These are phyloP conservation scores for Suhomyces wounanorum DNA, from an alignment of 1,139 yeast genomes.

Conservation along the genomic window DNA sequence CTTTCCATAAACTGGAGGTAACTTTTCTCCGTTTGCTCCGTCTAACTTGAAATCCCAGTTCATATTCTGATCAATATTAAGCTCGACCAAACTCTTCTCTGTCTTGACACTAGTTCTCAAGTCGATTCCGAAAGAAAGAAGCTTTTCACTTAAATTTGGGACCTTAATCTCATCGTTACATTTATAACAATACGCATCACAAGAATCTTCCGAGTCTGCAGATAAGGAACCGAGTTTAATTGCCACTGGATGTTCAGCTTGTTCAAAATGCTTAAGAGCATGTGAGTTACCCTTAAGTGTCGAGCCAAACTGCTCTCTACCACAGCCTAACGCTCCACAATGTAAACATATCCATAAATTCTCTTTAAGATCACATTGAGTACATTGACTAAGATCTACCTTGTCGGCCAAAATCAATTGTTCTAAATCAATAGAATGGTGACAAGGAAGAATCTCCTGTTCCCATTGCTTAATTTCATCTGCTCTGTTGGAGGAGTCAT, in stretches of 20 bases:
- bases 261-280: constrained; percentile 69
- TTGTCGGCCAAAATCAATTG: constrained; percentile 30
- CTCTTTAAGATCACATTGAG: constrained; percentile 59
- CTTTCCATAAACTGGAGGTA: constrained; percentile 66
- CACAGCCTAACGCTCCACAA: constrained; percentile 91
- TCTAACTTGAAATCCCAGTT: constrained; percentile 91
- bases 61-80: constrained; percentile 88
- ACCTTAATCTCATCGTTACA: constrained; percentile 90
- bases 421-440: constrained; percentile 60
- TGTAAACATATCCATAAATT: constrained; percentile 89
- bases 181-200: constrained; percentile 83
- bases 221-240: constrained; percentile 89
- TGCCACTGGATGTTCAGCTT: constrained; percentile 71
- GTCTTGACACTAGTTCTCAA: constrained; percentile 58
- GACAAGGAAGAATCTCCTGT: constrained; percentile 78
- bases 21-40: constrained; percentile 66
- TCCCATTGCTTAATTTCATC: constrained; percentile 92
- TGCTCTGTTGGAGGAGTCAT: constrained; percentile 65
- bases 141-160: constrained; percentile 52
- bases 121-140: constrained; percentile 70
- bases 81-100: constrained; percentile 83
- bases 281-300: constrained; percentile 92
- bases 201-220: constrained; percentile 50
- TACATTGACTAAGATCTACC: constrained; percentile 53
- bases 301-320: constrained; percentile 85